A percentile compares a stretch with the other conserved stretches of the same genome.
Conservation (phyloP, 2,329 filamentous ascomycete species). For the Sordariomycetes sp. region DNA sequence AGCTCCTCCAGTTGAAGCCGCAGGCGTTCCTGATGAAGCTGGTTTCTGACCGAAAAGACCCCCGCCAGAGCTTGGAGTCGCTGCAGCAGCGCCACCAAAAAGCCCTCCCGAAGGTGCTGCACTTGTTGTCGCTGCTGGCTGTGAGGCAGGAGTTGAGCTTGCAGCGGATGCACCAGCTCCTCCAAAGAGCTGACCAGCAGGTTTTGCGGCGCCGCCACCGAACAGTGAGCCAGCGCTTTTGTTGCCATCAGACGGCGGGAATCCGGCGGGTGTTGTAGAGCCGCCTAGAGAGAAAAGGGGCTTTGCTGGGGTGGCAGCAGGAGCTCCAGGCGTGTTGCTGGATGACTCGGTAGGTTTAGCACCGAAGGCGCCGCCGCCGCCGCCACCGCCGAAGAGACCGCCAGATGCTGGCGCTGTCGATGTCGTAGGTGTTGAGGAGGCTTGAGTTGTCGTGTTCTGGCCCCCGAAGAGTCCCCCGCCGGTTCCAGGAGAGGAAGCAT, state of each 20-base stretch:
- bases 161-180: constrained; percentile 3
- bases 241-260: constrained; percentile 32
- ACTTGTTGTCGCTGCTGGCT: constrained; percentile 2
- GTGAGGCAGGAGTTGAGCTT: constrained; percentile 3
- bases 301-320: constrained; percentile 31
- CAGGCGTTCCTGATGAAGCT: too few species aligned
- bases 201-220: constrained; percentile 9
- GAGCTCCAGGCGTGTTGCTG: constrained; percentile 15
- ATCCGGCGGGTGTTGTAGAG: constrained; percentile 47
- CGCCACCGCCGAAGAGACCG: constrained; percentile 7
- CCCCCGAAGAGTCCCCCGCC: constrained; percentile 8
- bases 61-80: constrained; percentile 8
- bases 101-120: constrained; percentile 7
- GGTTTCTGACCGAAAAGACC: constrained; percentile 14
- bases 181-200: constrained; percentile 5
- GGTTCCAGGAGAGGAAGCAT: constrained; percentile 9
- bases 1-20: constrained; percentile 10
- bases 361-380: constrained; percentile 19
- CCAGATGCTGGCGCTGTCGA: constrained; percentile 14
- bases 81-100: constrained; percentile 8
- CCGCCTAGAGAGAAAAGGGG: constrained; percentile 31
- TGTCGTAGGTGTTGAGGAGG: constrained; percentile 8
- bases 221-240: constrained; percentile 14
- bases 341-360: constrained; percentile 5
- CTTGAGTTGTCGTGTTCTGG: constrained; percentile 11